Evolutionary conservation across 2,329 filamentous ascomycete species (phyloP), one percentile per base, ranked within the genome.

Genomic region (Apiospora marii): DNA sequence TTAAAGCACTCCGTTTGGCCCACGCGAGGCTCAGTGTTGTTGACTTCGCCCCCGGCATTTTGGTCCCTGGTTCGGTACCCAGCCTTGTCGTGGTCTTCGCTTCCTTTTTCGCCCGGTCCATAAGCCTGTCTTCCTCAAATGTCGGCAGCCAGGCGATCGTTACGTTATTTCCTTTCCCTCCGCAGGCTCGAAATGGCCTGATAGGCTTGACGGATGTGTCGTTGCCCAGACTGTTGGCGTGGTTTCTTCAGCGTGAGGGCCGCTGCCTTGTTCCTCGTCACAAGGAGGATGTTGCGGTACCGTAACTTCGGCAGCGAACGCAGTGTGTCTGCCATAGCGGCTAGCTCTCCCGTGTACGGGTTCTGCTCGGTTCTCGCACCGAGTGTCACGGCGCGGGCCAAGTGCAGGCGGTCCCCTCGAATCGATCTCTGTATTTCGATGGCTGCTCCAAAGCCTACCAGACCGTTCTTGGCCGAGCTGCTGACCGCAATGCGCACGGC

Each of bases 341-440:
- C n/a, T n/a, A n/a, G n/a, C n/a, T n/a, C n/a, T n/a, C n/a, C n/a
- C n/a, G n/a, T 72, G 27, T 70, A 70, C 24, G 43, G 68, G 68
- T 72, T 72, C 43, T 72, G 71, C 51, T 72, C 51, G 6, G 41
- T 41, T 44, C 67, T 69, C 24, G n/a, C 19, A n/a, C 46, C 46
- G 46, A 49, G 46, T n/a, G 46, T n/a, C 6, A 49, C 19, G 19
- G 46, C 46, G 19, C 46, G 46, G 46, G 43, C 43, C 43, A 44
- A 44, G 43, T 44, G 43, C 43, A 44, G 43, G 43, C 43, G 43
- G 43, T 44, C n/a, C n/a, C n/a, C n/a, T n/a, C n/a, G n/a, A n/a
- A n/a, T n/a, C n/a, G n/a, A n/a, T n/a, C n/a, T n/a, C 43, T 14
- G 10, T 14, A 37, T 30, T 41, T 68, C 51, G 27, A 70, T 51